phyloP scores from a whole-genome alignment of 306 rosid genomes.

The Lathyrus aphaca region DNA sequence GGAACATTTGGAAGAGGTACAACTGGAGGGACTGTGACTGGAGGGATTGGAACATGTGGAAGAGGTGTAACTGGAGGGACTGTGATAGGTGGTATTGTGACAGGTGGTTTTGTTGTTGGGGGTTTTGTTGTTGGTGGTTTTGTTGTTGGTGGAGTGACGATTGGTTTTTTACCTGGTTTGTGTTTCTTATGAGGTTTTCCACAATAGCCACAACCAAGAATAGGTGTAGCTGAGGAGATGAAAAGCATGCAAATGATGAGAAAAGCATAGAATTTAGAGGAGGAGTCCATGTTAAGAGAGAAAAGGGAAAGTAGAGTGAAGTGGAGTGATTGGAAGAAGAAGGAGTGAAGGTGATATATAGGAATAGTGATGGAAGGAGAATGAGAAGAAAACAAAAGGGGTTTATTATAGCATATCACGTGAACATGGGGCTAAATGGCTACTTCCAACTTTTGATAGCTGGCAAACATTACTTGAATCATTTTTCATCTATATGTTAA shows the following conservation, averaged over 20 bases:
- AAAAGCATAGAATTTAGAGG: constrained; percentile 58
- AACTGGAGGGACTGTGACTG: not conserved
- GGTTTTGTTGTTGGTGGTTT: constrained; percentile 20
- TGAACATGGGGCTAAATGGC: constrained; percentile 73
- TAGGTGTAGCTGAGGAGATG: constrained; percentile 71
- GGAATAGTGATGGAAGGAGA: constrained; percentile 27
- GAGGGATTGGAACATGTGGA: not conserved
- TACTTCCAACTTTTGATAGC: constrained; percentile 65
- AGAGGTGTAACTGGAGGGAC: not conserved
- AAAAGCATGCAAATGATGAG: constrained; percentile 79
- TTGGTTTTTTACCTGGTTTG: constrained; percentile 46
- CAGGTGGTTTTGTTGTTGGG: not conserved
- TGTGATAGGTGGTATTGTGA: not conserved
- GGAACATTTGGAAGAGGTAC: not conserved
- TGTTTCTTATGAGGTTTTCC: constrained; percentile 54
- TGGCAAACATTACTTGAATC: constrained; percentile 45
- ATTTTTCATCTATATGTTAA: not conserved
- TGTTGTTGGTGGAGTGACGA: constrained; percentile 10
- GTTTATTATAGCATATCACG: constrained; percentile 57
- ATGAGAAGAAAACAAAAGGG: constrained; percentile 56
- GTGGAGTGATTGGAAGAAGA: not conserved
- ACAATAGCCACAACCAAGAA: constrained; percentile 69
- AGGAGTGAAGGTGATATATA: constrained; percentile 40
- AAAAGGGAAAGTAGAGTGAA: not conserved
- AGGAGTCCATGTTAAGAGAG: constrained; percentile 60